Base-by-base conservation (phyloP, 2,329 filamentous ascomycete genomes). In the Lanzia echinophila region DNA sequence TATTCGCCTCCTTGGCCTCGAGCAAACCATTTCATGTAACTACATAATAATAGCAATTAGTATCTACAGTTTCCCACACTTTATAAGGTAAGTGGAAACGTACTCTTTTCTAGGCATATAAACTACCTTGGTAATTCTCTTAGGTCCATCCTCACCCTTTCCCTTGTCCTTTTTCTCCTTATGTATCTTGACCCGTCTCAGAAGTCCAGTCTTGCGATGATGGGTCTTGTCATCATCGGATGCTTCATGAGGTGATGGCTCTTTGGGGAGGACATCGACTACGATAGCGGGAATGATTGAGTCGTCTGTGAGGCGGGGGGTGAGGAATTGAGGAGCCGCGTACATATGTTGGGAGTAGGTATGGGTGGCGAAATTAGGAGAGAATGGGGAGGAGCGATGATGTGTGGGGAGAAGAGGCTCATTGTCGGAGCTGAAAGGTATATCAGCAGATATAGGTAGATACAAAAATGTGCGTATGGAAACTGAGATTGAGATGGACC, bases 201-300 rank as follows among this genome's bases (percentile, higher is more conserved):
- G 24, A 11, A 53, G 15, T 11, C 50, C 24, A 1, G 33, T 7
- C 33, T 32, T 39, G 11, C 43, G 47, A 6, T 24, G 50, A 19
- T 28, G 34, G 13, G 31, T 47, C 2, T 20, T 47, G 15, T 52
- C 42, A 11, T 42, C 31, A 1, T 41, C 17, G 11, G 50, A 47
- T 3, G 43, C 31, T 32, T 34, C 17, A 7, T 20, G 50, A 24
- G 34, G 28, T 12, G 47, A 13, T 20, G 33, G 3, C 11, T 42
- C 15, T 38, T 48, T 50, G 1, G 58, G 58, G 2, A 60, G 55
- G 12, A 60, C 56, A 38, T 60, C 55, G 3, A 56, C 55, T 3
- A 67, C 48, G 46, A 67, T 65, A 1, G 62, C 65, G 2, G 65
- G 65, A 11, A 67, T 65, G 32, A 67, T 61, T n/a, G 59, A 62